These are phyloP conservation scores for Malbranchea zuffiana DNA, from an alignment of 2,329 filamentous ascomycete genomes.

Conservation along the genomic window DNA sequence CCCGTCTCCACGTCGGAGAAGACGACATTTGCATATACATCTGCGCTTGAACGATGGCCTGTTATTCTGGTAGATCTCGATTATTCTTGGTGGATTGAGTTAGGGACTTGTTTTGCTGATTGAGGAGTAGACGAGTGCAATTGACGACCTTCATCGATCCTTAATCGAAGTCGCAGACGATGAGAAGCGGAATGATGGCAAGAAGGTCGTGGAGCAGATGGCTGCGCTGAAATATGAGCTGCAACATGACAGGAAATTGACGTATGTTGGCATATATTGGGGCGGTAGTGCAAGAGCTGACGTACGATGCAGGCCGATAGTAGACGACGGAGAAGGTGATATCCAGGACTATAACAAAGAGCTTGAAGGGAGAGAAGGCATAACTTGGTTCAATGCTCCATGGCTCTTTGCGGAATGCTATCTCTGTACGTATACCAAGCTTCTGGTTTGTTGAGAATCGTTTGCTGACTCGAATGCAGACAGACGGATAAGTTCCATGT, in stretches of 20 bases:
- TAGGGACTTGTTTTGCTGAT: slow-evolving; percentile 16
- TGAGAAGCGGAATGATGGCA: slow-evolving; percentile 65
- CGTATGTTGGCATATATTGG: slow-evolving; percentile 39
- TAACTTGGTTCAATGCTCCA: slow-evolving; percentile 70
- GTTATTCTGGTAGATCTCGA: slow-evolving; percentile 59
- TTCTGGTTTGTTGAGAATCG: background rate
- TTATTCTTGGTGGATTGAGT: background rate
- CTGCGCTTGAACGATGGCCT: slow-evolving; percentile 82
- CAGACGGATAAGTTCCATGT: slow-evolving; percentile 69
- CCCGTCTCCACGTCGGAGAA: slow-evolving; percentile 69
- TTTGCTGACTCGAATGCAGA: slow-evolving; percentile 21
- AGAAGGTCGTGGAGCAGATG: slow-evolving; percentile 68
- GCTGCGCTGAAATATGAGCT: slow-evolving; percentile 86
- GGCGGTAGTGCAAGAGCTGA: background rate
- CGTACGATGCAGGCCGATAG: slow-evolving; percentile 47
- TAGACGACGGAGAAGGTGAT: slow-evolving; percentile 66
- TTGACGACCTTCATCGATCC: slow-evolving; percentile 80
- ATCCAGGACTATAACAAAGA: slow-evolving; percentile 77
- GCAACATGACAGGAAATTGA: slow-evolving; percentile 72
- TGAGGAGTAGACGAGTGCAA: slow-evolving; percentile 63
- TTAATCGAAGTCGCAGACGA: slow-evolving; percentile 41
- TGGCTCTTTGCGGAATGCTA: slow-evolving; percentile 96
- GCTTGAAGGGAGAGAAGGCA: slow-evolving; percentile 58
- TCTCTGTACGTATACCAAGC: slow-evolving; percentile 45
- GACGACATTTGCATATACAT: slow-evolving; percentile 76